Base-by-base conservation (phyloP, 352 stramenopile species). In the Phytophthora foliorum region DNA sequence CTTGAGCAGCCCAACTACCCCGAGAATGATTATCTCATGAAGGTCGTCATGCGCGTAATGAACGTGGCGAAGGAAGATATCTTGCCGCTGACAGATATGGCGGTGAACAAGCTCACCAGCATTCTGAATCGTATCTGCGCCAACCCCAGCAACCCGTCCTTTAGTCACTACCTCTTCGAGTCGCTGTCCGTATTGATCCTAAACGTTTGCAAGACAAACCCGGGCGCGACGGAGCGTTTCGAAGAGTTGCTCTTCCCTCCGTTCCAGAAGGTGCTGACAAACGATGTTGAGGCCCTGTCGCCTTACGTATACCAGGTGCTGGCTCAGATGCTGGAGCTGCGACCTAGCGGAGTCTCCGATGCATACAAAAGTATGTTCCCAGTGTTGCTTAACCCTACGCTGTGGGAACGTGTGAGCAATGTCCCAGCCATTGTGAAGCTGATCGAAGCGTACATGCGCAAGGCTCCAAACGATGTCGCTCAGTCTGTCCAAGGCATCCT, bases 291-390 rank as follows among this genome's bases (percentile, higher is more conserved):
- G 39, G 86, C 89, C 4, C 64, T 95, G 29, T 96, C 94, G 21
- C 97, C 98, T 10, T 99, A 99, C 64, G 98, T 99, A 5, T 99
- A 99, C 75, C 98, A 99, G 75, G 87, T 99, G n/a, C 76, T 99
- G 19, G 97, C 98, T 1, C 97, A 99, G 77, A 94, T 99, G 64
- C 85, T 99, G 27, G 97, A 99, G 58, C 93, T 99, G 50, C 86
- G 94, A 73, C 88, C 93, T 38, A 86, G 81, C 27, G 90, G 87
- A 11, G 75, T 97, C 6, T 98, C 92, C 2, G 68, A 90, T n/a
- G 94, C 95, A 14, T 99, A 99, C 81, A 94, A 89, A 65, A 96
- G 75, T 36, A 89, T 99, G 55, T 99, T 99, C 61, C 84, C 90
- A 22, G 89, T 98, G 29, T 75, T 99, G 24, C 72, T 99, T 34